These are phyloP conservation scores for Pythium apleroticum DNA, from an alignment of 352 stramenopile genomes.

Conservation along the genomic window DNA sequence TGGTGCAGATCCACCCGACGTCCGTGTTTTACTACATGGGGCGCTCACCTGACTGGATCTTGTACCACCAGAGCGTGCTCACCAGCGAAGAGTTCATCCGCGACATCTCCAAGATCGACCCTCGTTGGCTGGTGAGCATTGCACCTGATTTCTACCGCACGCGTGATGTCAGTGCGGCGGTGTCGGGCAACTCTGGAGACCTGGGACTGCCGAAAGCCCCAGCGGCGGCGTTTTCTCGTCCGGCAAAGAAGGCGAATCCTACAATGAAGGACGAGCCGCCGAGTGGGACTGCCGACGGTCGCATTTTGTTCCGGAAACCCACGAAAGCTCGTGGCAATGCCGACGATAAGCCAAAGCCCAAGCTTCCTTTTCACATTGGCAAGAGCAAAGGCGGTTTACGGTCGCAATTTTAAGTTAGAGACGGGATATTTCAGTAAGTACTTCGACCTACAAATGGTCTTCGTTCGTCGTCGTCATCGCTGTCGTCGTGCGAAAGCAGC, in stretches of 20 bases:
- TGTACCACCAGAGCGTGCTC: slow-evolving; percentile 98
- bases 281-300: slow-evolving; percentile 32
- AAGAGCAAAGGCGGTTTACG: slow-evolving; percentile 81
- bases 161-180: slow-evolving; percentile 59
- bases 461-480: slow-evolving; percentile 1
- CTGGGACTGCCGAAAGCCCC: slow-evolving; percentile 56
- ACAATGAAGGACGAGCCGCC: neutral
- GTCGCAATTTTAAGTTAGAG: slow-evolving; percentile 62
- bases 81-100: slow-evolving; percentile 96
- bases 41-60: slow-evolving; percentile 95
- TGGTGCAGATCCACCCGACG: slow-evolving; percentile 75
- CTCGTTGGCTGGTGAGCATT: slow-evolving; percentile 65
- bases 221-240: neutral
- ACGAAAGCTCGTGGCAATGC: slow-evolving; percentile 15
- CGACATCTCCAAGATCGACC: slow-evolving; percentile 69
- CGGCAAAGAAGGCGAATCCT: slow-evolving; percentile 18
- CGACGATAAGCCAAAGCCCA: slow-evolving; percentile 34
- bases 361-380: slow-evolving; percentile 75
- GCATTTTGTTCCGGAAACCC: slow-evolving; percentile 79
- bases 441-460: neutral
- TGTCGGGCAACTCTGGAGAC: slow-evolving; percentile 70
- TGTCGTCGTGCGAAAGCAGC: slow-evolving; percentile 2
- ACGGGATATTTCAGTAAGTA: too few relatives aligned
- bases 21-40: slow-evolving; percentile 75
- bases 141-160: slow-evolving; percentile 75